Evolutionary conservation across 2,329 filamentous ascomycete species (phyloP).

Genomic region (Ustulina deusta): DNA sequence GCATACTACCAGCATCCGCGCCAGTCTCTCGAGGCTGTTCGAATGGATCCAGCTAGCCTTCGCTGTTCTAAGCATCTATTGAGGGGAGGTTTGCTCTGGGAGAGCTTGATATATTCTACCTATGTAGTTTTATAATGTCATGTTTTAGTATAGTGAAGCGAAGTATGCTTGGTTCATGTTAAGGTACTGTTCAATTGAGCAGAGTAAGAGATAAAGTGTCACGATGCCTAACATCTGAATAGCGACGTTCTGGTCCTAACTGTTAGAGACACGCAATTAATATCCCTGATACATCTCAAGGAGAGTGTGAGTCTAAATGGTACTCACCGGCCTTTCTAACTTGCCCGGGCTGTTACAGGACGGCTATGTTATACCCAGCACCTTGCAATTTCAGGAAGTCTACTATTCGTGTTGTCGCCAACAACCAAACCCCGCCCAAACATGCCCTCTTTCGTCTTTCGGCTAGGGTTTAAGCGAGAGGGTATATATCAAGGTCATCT

Average conservation of each 20-base stretch:
- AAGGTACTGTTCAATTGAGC: neutral
- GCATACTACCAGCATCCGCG: conserved; percentile 44
- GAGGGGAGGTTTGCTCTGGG: conserved; percentile 43
- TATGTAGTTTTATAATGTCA: neutral
- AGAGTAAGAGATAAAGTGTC: neutral
- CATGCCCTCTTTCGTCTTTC: neutral
- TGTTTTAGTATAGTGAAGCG: neutral
- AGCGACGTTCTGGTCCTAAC: neutral
- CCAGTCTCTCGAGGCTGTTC: conserved; percentile 45
- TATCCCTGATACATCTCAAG: neutral
- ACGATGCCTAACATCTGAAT: neutral
- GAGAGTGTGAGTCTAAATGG: no score
- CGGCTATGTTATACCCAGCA: no score
- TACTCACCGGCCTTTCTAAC: no score
- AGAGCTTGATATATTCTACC: conserved; percentile 45
- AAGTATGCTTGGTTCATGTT: neutral
- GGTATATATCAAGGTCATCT: neutral
- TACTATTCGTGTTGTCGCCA: no score
- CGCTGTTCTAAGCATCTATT: conserved; percentile 37
- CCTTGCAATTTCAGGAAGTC: no score
- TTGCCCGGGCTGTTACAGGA: no score
- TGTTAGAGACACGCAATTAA: neutral
- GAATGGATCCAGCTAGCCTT: conserved; percentile 39
- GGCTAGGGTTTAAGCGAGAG: neutral
- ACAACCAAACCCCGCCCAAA: no score